Base-by-base conservation (phyloP, 23 red algal species). In the Gracilaria caudata region DNA sequence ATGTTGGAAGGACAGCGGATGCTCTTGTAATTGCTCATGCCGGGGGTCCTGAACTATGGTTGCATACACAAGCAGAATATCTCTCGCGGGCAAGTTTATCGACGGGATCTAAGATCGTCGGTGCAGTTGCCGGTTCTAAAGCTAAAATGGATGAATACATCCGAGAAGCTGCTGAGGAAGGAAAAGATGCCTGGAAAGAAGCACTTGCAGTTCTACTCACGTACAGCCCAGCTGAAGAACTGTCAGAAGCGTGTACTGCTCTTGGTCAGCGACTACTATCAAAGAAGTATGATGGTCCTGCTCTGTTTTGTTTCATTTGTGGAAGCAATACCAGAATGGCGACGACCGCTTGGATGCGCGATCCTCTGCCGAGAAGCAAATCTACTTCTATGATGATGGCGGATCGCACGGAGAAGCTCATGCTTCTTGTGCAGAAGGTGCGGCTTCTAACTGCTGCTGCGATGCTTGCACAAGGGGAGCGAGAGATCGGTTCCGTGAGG, bases 1-100 rank as follows among this genome's bases (percentile, higher is more conserved):
- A 82, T 35, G 79, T 74, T 29, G 85, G 79, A 28, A 86, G 80
- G 14, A 32, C 82, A 35, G 91, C 96, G 25, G 96, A 98, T 80
- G 96, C 96, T 1, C 58, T 98, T 49, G 47, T 98, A 23, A 80
- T 98, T 51, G 92, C 96, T 2, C 82, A 89, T 19, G 77, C 84
- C 3, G 96, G 86, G 6, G 96, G 96, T 28, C 81, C 77, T 20
- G 85, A 87, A 13, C 33, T 96, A 7, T 96, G 89, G 89, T 56
- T 59, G 32, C 46, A 83, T 20, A 86, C 94, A 32, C 80, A 83
- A 36, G 80, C 84, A 24, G 77, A 80, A 44, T 89, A 92, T 68
- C 68, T 98, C 68, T 87, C 91, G 0, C 20, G 64, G 17, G 47
- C 80, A 35, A 60, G 64, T 45, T 57, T 68, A 0, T 81, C 92